Evolutionary conservation across 2,329 filamentous ascomycete genomes (phyloP).

Genomic region (Penicillium janthinellum): DNA sequence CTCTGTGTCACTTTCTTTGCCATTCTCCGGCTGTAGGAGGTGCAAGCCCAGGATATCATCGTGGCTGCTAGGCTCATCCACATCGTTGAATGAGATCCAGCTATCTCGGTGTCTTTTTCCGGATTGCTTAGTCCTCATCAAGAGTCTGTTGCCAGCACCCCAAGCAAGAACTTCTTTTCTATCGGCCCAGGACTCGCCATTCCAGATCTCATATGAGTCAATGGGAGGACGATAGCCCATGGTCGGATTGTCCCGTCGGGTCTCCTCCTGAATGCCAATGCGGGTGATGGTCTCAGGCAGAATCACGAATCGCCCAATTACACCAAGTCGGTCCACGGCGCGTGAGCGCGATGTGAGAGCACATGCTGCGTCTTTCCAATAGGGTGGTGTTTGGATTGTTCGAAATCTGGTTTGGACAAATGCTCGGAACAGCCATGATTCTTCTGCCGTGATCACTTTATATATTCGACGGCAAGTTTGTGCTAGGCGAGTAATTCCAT

Average conservation of each 20-base stretch:
- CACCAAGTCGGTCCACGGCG: constrained; percentile 59
- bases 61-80: constrained; percentile 53
- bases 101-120: constrained; percentile 36
- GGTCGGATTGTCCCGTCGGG: constrained; percentile 51
- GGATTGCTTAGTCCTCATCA: constrained; percentile 53
- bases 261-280: constrained; percentile 36
- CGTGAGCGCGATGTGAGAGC: constrained; percentile 59
- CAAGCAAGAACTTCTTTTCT: constrained; percentile 60
- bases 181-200: constrained; percentile 49
- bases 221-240: constrained; percentile 62
- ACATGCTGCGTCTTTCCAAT: constrained; percentile 55
- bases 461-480: constrained; percentile 51
- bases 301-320: constrained; percentile 57
- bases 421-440: constrained; percentile 50
- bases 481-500: constrained; percentile 48
- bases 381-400: constrained; percentile 43
- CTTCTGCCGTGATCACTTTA: constrained; percentile 48
- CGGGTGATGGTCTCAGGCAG: constrained; percentile 46
- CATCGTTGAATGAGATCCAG: constrained; percentile 58
- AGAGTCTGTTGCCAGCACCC: constrained; percentile 61
- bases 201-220: constrained; percentile 59
- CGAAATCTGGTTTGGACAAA: constrained; percentile 55
- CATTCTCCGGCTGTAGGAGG: constrained; percentile 49
- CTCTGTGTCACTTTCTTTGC: constrained; percentile 40
- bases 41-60: constrained; percentile 64